Percentiles rank a stretch among this genome's conserved stretches.
Evolutionary conservation across 2,329 filamentous ascomycete genomes (phyloP).

Genomic region (Knufia fluminis): DNA sequence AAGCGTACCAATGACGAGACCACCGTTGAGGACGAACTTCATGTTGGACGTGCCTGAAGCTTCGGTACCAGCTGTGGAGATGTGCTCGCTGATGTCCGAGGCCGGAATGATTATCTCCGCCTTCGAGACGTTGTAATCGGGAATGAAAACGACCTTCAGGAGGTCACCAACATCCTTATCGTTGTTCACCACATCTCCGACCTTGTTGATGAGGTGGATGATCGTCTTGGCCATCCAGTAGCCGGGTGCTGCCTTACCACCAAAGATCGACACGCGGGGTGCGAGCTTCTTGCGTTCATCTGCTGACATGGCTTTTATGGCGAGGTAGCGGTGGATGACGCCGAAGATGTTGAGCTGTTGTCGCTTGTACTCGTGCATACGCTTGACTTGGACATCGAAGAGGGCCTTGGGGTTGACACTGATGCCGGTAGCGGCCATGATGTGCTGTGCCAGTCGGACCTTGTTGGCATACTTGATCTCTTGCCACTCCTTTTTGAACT

Average conservation of each 20-base stretch:
- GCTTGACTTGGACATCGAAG: constrained; percentile 97
- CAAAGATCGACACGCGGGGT: constrained; percentile 89
- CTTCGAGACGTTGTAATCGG: constrained; percentile 99
- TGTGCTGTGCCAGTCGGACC: constrained; percentile 79
- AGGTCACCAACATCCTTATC: constrained; percentile 87
- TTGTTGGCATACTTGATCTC: constrained; percentile 98
- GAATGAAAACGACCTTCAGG: constrained; percentile 92
- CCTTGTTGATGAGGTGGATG: constrained; percentile 91
- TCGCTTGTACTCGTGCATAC: constrained; percentile 98
- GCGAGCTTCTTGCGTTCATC: constrained; percentile 79
- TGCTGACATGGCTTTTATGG: constrained; percentile 73
- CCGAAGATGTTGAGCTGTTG: constrained; percentile 99
- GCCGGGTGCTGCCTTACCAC: constrained; percentile 91
- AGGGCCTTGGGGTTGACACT: constrained; percentile 78
- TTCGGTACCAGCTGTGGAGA: constrained; percentile 94
- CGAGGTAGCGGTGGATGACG: constrained; percentile 87
- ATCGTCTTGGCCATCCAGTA: constrained; percentile 99
- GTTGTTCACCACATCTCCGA: constrained; percentile 82
- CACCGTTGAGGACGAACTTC: constrained; percentile 98
- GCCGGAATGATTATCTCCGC: constrained; percentile 93
- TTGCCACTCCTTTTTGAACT: constrained; percentile 87
- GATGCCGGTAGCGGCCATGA: constrained; percentile 70
- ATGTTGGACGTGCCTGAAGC: constrained; percentile 89
- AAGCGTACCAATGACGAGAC: constrained; percentile 93
- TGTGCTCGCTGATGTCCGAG: constrained; percentile 95